These are phyloP conservation scores for Ceratocystis alfenasii DNA, from an alignment of 2,329 filamentous ascomycete genomes.

Conservation along the genomic window DNA sequence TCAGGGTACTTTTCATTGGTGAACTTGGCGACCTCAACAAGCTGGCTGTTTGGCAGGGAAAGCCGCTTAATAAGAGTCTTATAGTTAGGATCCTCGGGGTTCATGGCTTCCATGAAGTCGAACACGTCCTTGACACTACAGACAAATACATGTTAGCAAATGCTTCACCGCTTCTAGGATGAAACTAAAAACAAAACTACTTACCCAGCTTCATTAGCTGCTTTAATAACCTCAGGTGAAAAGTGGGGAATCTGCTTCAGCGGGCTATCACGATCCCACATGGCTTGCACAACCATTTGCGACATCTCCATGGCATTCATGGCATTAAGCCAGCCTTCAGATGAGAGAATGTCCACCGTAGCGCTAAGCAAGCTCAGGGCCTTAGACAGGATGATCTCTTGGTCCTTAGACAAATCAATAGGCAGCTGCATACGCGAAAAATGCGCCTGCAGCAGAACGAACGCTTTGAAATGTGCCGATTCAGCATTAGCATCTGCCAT, in stretches of 20 bases:
- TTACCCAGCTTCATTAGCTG: constrained; percentile 65
- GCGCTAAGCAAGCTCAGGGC: constrained; percentile 80
- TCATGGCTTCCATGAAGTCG: constrained; percentile 98
- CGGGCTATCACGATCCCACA: constrained; percentile 97
- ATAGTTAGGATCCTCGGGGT: constrained; percentile 78
- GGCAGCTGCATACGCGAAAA: constrained; percentile 96
- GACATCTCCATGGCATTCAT: constrained; percentile 99
- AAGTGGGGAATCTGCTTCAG: constrained; percentile 98
- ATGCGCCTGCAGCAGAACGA: constrained; percentile 92
- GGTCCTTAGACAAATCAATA: constrained; percentile 89
- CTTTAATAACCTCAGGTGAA: constrained; percentile 67
- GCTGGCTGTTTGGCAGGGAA: constrained; percentile 65
- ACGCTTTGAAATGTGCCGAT: constrained; percentile 96
- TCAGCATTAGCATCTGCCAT: constrained; percentile 78
- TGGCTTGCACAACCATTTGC: constrained; percentile 96
- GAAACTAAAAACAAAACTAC: constrained; percentile 27
- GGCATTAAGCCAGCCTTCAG: constrained; percentile 89
- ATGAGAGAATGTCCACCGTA: constrained; percentile 87
- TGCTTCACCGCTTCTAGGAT: background rate
- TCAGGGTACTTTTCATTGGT: constrained; percentile 96
- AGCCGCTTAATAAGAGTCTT: constrained; percentile 64
- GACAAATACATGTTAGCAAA: constrained; percentile 28
- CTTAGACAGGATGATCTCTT: constrained; percentile 75
- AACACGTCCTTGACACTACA: constrained; percentile 79
- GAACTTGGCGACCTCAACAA: constrained; percentile 82